Percentiles rank a stretch among this genome's conserved stretches.
These are phyloP conservation scores for Astragalus glycyphyllos DNA, from an alignment of 306 rosid genomes.

Conservation along the genomic window DNA sequence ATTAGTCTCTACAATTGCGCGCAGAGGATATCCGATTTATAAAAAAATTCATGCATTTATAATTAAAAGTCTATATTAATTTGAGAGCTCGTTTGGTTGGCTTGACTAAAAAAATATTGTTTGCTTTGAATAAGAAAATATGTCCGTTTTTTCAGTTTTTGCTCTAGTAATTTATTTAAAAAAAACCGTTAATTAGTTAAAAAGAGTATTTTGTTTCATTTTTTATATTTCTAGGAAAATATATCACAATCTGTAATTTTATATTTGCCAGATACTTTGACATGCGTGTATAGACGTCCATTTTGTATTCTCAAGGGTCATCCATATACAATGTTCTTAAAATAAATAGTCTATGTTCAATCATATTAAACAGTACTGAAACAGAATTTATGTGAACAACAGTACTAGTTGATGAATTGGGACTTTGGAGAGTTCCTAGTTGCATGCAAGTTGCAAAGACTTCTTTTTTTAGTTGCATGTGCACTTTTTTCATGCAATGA, in stretches of 20 bases:
- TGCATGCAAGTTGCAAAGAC: constrained; percentile 7
- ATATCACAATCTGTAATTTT: background rate
- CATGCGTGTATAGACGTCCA: constrained; percentile 18
- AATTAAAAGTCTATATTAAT: background rate
- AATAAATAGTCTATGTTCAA: background rate
- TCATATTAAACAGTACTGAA: background rate
- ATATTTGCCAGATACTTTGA: constrained; percentile 26
- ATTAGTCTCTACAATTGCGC: too few relatives aligned
- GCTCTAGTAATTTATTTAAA: constrained; percentile 19
- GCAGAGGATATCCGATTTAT: too few relatives aligned
- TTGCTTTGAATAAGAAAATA: constrained; percentile 4
- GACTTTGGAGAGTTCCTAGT: background rate
- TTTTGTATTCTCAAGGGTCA: background rate
- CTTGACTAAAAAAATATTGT: background rate
- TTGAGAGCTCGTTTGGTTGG: constrained; percentile 20
- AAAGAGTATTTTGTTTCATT: constrained; percentile 19
- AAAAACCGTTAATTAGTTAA: constrained; percentile 10
- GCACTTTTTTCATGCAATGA: too few relatives aligned
- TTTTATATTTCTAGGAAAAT: background rate
- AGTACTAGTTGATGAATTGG: constrained; percentile 14
- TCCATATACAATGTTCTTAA: background rate
- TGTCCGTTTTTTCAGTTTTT: constrained; percentile 36
- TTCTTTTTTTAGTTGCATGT: too few relatives aligned
- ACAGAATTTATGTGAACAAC: constrained; percentile 6
- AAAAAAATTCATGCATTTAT: background rate